Evolutionary conservation across 202 grass and related monocot genomes (phyloP), one percentile per base, ranked within the genome.

Genomic region (Panicum hallii): DNA sequence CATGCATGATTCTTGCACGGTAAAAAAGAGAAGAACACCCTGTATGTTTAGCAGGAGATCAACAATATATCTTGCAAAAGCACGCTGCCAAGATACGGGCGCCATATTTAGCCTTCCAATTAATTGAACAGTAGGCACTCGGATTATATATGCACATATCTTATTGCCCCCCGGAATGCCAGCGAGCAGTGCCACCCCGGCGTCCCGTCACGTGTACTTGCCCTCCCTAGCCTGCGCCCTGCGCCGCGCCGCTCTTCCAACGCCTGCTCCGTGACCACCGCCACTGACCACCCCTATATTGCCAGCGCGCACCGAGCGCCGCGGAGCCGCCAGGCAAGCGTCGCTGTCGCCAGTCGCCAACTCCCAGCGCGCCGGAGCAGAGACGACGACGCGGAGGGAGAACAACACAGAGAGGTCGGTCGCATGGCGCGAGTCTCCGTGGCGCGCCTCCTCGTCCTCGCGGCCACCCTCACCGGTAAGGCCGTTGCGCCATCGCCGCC

Each of bases 381-480:
- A 28, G 63, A 9, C 6, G 19, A 34, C 34, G 53, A 20, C 19
- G 7, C 17, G 23, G 62, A 64, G 1, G 6, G 1, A 19, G 13
- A 73, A 73, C 19, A 13, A 11, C 26, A 62, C 58, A 5, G 23
- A 8, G 4, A 56, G 49, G 71, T 55, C 56, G 69, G 76, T 85
- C 78, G 70, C 87, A 54, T 79, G 3, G 74, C 42, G 40, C 32
- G 58, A 34, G 41, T 58, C 70, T 54, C 52, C 52, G 52, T 11
- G 10, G 9, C 58, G 62, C 46, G 34, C 45, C n/a, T 91, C 40
- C 34, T 90, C 75, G 23, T 80, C 49, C 43, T 87, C 72, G 43
- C 70, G 42, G 89, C 58, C 41, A 40, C 40, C 10, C 75, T 93
- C 19, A 12, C 69, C 66, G 76, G 86, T 88, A 69, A 90, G 26